Evolutionary conservation across 169 alveolate genomes (phyloP).

Genomic region (Perkinsus chesapeaki): DNA sequence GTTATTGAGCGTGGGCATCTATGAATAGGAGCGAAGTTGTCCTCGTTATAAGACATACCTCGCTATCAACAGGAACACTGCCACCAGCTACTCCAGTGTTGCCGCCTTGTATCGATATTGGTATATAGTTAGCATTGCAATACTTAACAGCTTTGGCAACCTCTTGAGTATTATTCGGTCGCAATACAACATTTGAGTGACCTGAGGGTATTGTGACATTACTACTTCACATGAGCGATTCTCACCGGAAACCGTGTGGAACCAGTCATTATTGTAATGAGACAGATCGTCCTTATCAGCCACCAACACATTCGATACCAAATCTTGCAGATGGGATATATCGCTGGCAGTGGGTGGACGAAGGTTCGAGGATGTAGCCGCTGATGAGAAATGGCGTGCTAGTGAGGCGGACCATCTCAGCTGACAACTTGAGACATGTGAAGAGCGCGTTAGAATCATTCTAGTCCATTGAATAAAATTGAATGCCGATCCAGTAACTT

Average conservation of each 20-base stretch:
- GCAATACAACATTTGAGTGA: conserved; percentile 37
- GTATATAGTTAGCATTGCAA: conserved; percentile 49
- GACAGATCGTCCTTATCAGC: neutral
- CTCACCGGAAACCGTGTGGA: neutral
- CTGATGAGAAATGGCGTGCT: neutral
- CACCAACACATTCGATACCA: neutral
- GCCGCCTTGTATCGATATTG: conserved; percentile 68
- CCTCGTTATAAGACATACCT: conserved; percentile 50
- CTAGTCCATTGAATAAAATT: too few relatives aligned
- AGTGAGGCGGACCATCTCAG: too few relatives aligned
- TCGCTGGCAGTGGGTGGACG: neutral
- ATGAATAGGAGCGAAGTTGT: too few relatives aligned
- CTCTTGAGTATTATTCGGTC: conserved; percentile 53
- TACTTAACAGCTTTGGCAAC: conserved; percentile 36
- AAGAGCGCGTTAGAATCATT: too few relatives aligned
- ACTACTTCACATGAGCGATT: neutral
- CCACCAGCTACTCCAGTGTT: conserved; percentile 75
- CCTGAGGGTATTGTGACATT: neutral
- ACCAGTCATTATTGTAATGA: neutral
- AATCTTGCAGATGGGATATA: neutral
- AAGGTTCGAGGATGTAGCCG: neutral
- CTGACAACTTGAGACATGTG: too few relatives aligned
- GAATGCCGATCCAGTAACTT: too few relatives aligned
- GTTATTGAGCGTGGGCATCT: too few relatives aligned
- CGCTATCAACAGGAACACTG: conserved; percentile 60